These are phyloP conservation scores for Cyclanthera cordifolia DNA, from an alignment of 306 rosid species.

Conservation along the genomic window DNA sequence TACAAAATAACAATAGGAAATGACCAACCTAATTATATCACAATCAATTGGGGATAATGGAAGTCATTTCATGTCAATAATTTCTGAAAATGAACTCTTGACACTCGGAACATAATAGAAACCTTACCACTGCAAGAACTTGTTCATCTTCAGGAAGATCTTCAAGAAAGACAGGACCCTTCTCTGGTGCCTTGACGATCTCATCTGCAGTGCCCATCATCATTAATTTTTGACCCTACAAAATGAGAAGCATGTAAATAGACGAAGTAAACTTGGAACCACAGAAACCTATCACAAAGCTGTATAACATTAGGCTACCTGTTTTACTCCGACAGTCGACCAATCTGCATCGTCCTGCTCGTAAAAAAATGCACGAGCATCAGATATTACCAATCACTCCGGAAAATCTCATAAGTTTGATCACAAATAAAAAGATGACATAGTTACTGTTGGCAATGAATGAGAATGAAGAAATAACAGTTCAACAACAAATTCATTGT, in stretches of 20 bases:
- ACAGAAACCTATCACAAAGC: constrained; percentile 7
- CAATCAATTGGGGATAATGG: neutral
- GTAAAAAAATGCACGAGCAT: constrained; percentile 6
- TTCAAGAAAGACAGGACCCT: constrained; percentile 80
- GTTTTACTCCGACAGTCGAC: constrained; percentile 73
- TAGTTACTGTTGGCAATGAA: neutral
- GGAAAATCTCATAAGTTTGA: neutral
- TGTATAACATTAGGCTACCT: constrained; percentile 23
- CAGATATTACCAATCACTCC: neutral
- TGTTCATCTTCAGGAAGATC: constrained; percentile 99
- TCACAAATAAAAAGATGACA: neutral
- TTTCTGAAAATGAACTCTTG: constrained; percentile 4
- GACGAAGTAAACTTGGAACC: neutral
- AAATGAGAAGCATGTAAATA: constrained; percentile 1
- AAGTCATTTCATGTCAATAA: neutral
- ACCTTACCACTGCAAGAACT: constrained; percentile 56
- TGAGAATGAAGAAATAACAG: neutral
- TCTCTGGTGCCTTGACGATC: constrained; percentile 80
- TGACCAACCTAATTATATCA: neutral
- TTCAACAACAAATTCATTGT: neutral
- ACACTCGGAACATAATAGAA: constrained; percentile 4
- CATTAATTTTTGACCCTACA: constrained; percentile 94
- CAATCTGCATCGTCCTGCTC: constrained; percentile 92
- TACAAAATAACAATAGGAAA: neutral
- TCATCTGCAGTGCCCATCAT: constrained; percentile 99